These are phyloP conservation scores for Purpureocillium lavendulum DNA, from an alignment of 2,329 filamentous ascomycete species.

Conservation along the genomic window DNA sequence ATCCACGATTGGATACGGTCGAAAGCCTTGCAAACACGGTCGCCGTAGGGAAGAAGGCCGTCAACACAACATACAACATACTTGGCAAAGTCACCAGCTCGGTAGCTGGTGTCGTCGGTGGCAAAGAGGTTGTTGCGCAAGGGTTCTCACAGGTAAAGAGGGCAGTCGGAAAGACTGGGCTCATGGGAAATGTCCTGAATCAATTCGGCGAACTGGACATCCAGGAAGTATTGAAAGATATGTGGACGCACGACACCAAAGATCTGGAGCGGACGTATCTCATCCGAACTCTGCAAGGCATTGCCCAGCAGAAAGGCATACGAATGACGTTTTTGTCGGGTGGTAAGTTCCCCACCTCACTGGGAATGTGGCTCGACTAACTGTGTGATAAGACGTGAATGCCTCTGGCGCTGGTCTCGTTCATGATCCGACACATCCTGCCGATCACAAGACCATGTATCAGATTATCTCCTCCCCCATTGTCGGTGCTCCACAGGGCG, in stretches of 20 bases:
- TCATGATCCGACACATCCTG: constrained; percentile 84
- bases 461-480: constrained; percentile 91
- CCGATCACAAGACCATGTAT: constrained; percentile 98
- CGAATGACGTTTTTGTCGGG: constrained; percentile 97
- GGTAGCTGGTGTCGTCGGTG: constrained; percentile 89
- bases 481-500: constrained; percentile 77
- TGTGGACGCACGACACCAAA: constrained; percentile 98
- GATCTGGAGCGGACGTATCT: constrained; percentile 95
- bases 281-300: constrained; percentile 90
- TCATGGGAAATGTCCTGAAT: constrained; percentile 93
- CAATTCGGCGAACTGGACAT: constrained; percentile 95
- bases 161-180: constrained; percentile 85
- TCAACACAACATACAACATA: constrained; percentile 94
- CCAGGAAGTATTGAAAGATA: constrained; percentile 86
- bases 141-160: constrained; percentile 95
- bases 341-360: constrained; percentile 36
- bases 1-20: constrained; percentile 83
- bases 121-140: constrained; percentile 84
- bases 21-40: constrained; percentile 88
- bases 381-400: constrained; percentile 57
- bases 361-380: too few relatives aligned
- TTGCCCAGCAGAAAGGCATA: constrained; percentile 88
- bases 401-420: constrained; percentile 86
- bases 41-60: constrained; percentile 90
- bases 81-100: constrained; percentile 92